Percentiles rank a stretch among this genome's conserved stretches.
Evolutionary conservation across 805 yeast species (phyloP).

Genomic region (Saturnispora mendoncae): DNA sequence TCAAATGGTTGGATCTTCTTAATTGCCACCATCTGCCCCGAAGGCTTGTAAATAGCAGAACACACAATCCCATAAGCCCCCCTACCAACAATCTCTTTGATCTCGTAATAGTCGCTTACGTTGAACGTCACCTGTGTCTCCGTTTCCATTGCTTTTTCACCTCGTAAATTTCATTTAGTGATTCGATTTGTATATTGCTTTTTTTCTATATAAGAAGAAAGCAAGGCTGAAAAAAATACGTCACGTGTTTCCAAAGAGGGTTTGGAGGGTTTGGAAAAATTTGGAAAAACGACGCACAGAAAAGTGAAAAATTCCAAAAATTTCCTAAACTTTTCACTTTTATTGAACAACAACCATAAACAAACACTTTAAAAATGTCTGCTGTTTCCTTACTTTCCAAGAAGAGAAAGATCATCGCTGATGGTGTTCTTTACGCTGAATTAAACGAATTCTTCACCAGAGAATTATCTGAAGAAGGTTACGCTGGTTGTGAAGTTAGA

Average conservation of each 20-base stretch:
- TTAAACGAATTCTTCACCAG: conserved; percentile 99
- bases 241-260: conserved; percentile 5
- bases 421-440: conserved; percentile 99
- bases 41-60: conserved; percentile 78
- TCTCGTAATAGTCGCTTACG: conserved; percentile 79
- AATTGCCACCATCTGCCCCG: conserved; percentile 86
- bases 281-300: no score
- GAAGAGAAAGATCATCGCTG: conserved; percentile 99
- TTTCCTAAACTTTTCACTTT: neutral
- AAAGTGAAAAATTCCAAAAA: conserved; percentile 4
- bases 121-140: conserved; percentile 49
- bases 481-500: conserved; percentile 99
- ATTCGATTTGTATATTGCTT: neutral
- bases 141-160: neutral
- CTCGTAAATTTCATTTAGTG: neutral
- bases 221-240: neutral
- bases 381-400: conserved; percentile 60
- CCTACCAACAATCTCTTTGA: conserved; percentile 80
- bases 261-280: neutral
- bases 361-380: conserved; percentile 22
- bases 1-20: conserved; percentile 92
- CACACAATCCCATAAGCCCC: conserved; percentile 96
- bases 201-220: neutral
- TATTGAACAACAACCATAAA: neutral
- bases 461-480: conserved; percentile 99